A percentile compares a stretch with the other conserved stretches of the same genome.
Conservation (phyloP, 2,329 filamentous ascomycete genomes). For the Cladosporium sp. region DNA sequence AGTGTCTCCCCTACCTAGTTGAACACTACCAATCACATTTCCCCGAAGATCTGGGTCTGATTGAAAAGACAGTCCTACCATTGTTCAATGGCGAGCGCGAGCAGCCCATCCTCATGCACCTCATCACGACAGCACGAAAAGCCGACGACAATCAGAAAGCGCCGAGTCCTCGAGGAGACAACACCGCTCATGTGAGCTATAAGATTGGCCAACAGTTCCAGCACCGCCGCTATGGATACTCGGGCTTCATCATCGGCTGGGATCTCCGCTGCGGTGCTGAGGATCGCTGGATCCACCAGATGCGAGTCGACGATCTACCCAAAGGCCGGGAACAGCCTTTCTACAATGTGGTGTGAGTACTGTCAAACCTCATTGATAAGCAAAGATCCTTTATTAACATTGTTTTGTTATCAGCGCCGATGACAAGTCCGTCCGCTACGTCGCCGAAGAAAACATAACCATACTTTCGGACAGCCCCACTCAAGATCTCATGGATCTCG, state of each 20-base stretch:
- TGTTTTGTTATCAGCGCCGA: conserved; percentile 48
- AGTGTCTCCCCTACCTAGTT: conserved; percentile 61
- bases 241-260: conserved; percentile 87
- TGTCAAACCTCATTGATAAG: neutral
- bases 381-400: neutral
- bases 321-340: conserved; percentile 65
- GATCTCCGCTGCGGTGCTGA: conserved; percentile 56
- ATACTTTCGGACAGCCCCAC: conserved; percentile 44
- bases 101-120: conserved; percentile 51
- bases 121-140: conserved; percentile 52
- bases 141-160: conserved; percentile 54
- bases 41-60: conserved; percentile 67
- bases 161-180: conserved; percentile 14
- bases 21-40: conserved; percentile 62
- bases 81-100: conserved; percentile 51
- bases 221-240: conserved; percentile 75
- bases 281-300: conserved; percentile 61
- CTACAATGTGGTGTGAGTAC: conserved; percentile 79
- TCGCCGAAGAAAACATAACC: conserved; percentile 77
- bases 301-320: conserved; percentile 58
- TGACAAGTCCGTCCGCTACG: conserved; percentile 67
- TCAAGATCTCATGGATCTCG: conserved; percentile 57
- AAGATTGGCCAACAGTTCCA: conserved; percentile 78
- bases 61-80: conserved; percentile 64
- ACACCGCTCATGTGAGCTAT: conserved; percentile 50